Conservation (phyloP, 1,284 basidiomycete species). For the Thecaphora thlaspeos region DNA sequence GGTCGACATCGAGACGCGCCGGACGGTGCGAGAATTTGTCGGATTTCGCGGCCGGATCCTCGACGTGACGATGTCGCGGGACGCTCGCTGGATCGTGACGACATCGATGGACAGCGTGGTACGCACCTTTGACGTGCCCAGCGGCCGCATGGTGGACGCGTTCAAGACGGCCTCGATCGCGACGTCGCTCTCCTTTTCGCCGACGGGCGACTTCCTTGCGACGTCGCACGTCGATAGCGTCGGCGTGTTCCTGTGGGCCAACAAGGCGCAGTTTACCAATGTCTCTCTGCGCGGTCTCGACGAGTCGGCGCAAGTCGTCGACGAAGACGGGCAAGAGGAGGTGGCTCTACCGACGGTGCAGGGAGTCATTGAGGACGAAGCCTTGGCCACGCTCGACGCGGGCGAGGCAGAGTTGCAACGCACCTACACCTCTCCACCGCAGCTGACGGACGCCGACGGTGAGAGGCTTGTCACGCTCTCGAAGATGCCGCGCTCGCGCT, state of each 20-base stretch:
- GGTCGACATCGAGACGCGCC: slow-evolving; percentile 84
- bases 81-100: slow-evolving; percentile 87
- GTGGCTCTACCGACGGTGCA: slow-evolving; percentile 35
- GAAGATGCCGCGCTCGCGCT: slow-evolving; percentile 83
- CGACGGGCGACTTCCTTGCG: slow-evolving; percentile 91
- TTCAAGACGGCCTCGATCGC: slow-evolving; percentile 88
- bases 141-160: slow-evolving; percentile 84
- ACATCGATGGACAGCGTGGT: slow-evolving; percentile 87
- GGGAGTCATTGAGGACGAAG: slow-evolving; percentile 60
- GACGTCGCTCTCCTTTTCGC: slow-evolving; percentile 87
- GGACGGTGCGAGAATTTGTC: slow-evolving; percentile 78
- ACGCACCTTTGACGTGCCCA: slow-evolving; percentile 93
- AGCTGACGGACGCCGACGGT: slow-evolving; percentile 61
- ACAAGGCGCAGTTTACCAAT: slow-evolving; percentile 87
- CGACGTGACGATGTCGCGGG: slow-evolving; percentile 71
- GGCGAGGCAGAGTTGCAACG: slow-evolving; percentile 59
- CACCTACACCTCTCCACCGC: slow-evolving; percentile 41
- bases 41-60: slow-evolving; percentile 47
- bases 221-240: slow-evolving; percentile 91
- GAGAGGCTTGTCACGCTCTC: slow-evolving; percentile 72
- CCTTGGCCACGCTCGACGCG: slow-evolving; percentile 76
- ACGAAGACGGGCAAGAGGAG: background rate
- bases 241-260: slow-evolving; percentile 94
- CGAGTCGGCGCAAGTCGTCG: slow-evolving; percentile 69
- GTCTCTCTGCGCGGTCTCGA: slow-evolving; percentile 76